These are phyloP conservation scores for Zoysia japonica DNA, from an alignment of 176 grass and related monocot genomes.

Conservation along the genomic window DNA sequence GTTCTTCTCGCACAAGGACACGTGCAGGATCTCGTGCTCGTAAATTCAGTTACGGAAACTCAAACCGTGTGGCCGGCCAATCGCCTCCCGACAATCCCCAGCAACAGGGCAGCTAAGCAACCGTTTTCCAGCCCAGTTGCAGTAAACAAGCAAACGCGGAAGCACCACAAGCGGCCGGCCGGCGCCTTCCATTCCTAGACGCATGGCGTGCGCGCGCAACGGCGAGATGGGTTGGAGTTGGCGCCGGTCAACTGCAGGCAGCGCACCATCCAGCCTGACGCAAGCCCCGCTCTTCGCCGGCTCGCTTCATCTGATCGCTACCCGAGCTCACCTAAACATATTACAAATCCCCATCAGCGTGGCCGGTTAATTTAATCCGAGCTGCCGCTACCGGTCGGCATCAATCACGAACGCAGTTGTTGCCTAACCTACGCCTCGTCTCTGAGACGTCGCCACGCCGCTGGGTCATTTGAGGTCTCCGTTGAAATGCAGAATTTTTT, in stretches of 20 bases:
- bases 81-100: background rate
- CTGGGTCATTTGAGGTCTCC: background rate
- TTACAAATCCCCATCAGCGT: background rate
- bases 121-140: slow-evolving; percentile 23
- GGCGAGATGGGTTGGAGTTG: slow-evolving; percentile 7
- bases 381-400: slow-evolving; percentile 30
- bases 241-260: slow-evolving; percentile 41
- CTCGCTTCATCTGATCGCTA: slow-evolving; percentile 37
- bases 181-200: background rate
- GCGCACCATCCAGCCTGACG: background rate
- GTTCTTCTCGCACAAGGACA: background rate
- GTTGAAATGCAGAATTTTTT: too few species aligned
- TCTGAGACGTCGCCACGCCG: slow-evolving; percentile 20
- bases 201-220: background rate
- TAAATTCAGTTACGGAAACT: background rate
- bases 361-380: slow-evolving; percentile 23
- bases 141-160: slow-evolving; percentile 21
- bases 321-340: background rate
- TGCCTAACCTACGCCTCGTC: slow-evolving; percentile 4
- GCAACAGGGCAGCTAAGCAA: background rate
- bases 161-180: slow-evolving; percentile 27
- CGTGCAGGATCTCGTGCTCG: background rate
- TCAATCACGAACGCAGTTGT: slow-evolving; percentile 30
- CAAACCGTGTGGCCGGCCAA: background rate
- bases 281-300: background rate